Percentiles rank a stretch among this genome's conserved stretches.
Evolutionary conservation across 495 filamentous ascomycete species (phyloP).

Genomic region (Penicillium cataractarum): DNA sequence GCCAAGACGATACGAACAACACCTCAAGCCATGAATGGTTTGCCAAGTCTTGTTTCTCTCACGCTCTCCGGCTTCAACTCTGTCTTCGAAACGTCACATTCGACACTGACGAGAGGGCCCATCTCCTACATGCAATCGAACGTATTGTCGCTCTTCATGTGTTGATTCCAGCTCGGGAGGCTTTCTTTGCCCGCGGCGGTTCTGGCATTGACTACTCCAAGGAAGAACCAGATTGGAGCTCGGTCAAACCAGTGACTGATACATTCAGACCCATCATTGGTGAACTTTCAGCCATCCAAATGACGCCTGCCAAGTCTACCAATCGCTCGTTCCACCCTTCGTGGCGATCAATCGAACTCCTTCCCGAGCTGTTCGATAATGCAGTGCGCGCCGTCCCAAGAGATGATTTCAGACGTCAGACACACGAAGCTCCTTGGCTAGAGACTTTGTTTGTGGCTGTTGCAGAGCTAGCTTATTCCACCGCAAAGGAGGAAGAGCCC

Average conservation of each 20-base stretch:
- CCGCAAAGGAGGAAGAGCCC: conserved; percentile 40
- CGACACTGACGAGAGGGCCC: conserved; percentile 43
- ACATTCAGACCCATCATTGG: conserved; percentile 44
- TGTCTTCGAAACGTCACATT: conserved; percentile 38
- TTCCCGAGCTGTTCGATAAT: conserved; percentile 43
- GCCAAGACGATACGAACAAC: conserved; percentile 42
- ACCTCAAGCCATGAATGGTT: conserved; percentile 49
- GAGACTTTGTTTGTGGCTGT: conserved; percentile 65
- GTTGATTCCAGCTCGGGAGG: conserved; percentile 64
- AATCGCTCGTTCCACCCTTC: conserved; percentile 21
- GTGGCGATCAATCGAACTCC: conserved; percentile 37
- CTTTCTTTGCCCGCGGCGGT: conserved; percentile 52
- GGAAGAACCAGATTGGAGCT: conserved; percentile 48
- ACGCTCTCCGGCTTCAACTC: conserved; percentile 43
- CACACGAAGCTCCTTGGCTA: conserved; percentile 66
- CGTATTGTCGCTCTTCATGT: conserved; percentile 70
- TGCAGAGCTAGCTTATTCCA: conserved; percentile 47
- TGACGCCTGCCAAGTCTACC: conserved; percentile 5
- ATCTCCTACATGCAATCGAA: conserved; percentile 55
- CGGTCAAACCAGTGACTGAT: conserved; percentile 49
- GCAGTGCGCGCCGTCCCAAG: conserved; percentile 57
- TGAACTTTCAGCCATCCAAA: conserved; percentile 22
- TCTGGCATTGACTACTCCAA: conserved; percentile 51
- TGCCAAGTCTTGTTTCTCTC: conserved; percentile 43
- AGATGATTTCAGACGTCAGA: conserved; percentile 56